phyloP scores from a whole-genome alignment of 176 grass and related monocot genomes.

The Ensete ventricosum region DNA sequence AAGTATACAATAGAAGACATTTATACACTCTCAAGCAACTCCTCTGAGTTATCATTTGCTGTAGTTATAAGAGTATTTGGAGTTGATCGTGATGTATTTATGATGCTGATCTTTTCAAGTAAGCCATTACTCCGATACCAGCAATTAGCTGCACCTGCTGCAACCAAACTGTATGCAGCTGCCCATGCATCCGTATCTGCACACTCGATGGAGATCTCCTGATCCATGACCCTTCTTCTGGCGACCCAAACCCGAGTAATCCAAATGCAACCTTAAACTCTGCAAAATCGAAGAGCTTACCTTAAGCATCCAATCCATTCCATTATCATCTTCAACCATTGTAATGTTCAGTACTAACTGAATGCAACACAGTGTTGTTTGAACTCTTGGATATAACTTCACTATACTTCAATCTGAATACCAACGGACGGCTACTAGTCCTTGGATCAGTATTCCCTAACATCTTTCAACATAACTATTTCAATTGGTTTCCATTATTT shows the following conservation, averaged over 20 bases:
- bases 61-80: background rate
- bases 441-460: too few relatives aligned
- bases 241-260: constrained; percentile 43
- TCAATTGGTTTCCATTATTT: too few relatives aligned
- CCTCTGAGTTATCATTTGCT: background rate
- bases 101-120: constrained; percentile 57
- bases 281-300: constrained; percentile 25
- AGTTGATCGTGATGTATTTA: constrained; percentile 1
- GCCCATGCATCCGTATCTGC: constrained; percentile 79
- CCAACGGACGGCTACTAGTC: too few relatives aligned
- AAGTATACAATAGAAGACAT: too few relatives aligned
- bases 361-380: background rate
- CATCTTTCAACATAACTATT: too few relatives aligned
- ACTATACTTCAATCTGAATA: too few relatives aligned
- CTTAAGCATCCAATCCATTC: background rate
- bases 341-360: background rate
- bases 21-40: too few relatives aligned
- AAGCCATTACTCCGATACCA: constrained; percentile 83
- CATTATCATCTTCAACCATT: background rate
- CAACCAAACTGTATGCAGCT: constrained; percentile 52
- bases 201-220: constrained; percentile 48
- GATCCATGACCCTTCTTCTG: constrained; percentile 34
- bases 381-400: background rate
- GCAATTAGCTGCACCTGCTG: constrained; percentile 74
- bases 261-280: constrained; percentile 81